These are phyloP conservation scores for Ascocoryne sarcoides DNA, from an alignment of 2,329 filamentous ascomycete species.

Conservation along the genomic window DNA sequence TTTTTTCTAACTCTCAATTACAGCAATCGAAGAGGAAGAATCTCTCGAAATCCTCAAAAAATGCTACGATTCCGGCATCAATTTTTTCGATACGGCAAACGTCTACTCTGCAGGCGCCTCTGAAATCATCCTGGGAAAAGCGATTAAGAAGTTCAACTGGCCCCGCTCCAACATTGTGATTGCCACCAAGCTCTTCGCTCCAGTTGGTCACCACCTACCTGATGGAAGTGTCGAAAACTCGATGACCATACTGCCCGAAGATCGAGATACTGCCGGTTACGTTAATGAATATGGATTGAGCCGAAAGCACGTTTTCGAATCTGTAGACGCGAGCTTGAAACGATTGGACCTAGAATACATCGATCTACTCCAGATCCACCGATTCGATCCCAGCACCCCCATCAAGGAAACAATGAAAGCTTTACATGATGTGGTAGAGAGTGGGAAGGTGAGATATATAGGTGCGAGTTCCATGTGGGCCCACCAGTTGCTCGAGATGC, in stretches of 20 bases:
- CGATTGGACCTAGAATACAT: constrained; percentile 37
- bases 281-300: constrained; percentile 46
- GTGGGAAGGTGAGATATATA: constrained; percentile 48
- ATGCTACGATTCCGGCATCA: constrained; percentile 42
- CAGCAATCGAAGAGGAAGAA: constrained; percentile 19
- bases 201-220: constrained; percentile 8
- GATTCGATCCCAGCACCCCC: constrained; percentile 42
- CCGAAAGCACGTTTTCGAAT: constrained; percentile 56
- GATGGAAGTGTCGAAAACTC: constrained; percentile 8
- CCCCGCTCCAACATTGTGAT: constrained; percentile 56
- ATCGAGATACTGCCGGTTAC: constrained; percentile 32
- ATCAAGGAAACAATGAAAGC: constrained; percentile 52
- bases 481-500: constrained; percentile 29
- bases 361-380: constrained; percentile 51
- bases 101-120: constrained; percentile 46
- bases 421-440: constrained; percentile 47
- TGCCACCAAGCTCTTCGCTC: constrained; percentile 49
- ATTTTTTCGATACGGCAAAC: constrained; percentile 40
- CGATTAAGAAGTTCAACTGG: constrained; percentile 54
- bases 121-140: constrained; percentile 35
- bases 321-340: constrained; percentile 50
- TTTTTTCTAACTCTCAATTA: too few species aligned
- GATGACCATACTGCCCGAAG: constrained; percentile 6
- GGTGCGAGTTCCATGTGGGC: constrained; percentile 31
- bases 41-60: constrained; percentile 44